Conservation (phyloP, 441 rosid genomes). For the Jatropha multifida region DNA sequence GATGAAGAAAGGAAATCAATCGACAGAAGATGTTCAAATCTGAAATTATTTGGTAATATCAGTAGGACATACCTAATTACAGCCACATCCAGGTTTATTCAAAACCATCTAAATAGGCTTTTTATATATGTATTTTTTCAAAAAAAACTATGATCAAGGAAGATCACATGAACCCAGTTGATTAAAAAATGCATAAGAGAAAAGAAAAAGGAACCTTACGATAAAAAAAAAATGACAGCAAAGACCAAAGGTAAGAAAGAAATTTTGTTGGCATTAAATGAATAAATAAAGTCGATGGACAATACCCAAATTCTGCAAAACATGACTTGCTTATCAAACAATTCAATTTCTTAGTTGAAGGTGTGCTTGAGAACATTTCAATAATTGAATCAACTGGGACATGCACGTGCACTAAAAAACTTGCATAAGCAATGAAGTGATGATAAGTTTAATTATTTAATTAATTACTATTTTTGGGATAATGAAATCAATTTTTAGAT, state of each 20-base stretch:
- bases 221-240: background rate
- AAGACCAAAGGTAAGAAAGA: background rate
- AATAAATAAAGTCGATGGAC: slow-evolving; percentile 3
- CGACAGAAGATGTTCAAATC: background rate
- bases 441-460: background rate
- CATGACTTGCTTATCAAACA: slow-evolving; percentile 6
- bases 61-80: no score
- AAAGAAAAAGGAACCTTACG: no score
- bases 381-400: background rate
- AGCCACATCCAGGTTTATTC: no score
- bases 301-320: background rate
- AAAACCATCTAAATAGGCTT: no score
- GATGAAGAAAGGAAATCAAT: background rate
- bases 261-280: slow-evolving; percentile 4
- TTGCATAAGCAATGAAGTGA: slow-evolving; percentile 2
- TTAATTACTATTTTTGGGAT: background rate
- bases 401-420: background rate
- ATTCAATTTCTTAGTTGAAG: background rate
- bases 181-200: no score
- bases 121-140: no score
- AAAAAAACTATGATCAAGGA: no score
- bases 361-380: no score
- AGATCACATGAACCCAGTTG: no score
- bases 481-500: slow-evolving; percentile 9
- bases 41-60: no score